These are phyloP conservation scores for Exophiala phaeomuriformis DNA, from an alignment of 2,329 filamentous ascomycete genomes.

Conservation along the genomic window DNA sequence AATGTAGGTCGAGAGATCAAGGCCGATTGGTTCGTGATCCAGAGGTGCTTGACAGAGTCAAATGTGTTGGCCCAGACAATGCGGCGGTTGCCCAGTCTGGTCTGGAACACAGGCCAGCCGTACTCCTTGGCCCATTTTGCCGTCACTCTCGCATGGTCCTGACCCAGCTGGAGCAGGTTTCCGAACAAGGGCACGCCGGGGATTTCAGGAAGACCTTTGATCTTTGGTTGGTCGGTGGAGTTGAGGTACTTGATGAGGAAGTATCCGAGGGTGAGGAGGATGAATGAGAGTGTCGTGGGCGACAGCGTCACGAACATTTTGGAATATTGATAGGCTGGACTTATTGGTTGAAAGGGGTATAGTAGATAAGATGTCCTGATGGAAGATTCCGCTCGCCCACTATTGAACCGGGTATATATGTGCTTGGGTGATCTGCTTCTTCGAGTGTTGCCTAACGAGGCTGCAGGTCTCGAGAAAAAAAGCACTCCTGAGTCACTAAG, in stretches of 20 bases:
- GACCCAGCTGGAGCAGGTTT: constrained; percentile 55
- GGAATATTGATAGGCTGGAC: not conserved
- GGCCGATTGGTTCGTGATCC: constrained; percentile 71
- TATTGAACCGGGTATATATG: no score
- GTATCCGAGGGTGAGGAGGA: constrained; percentile 34
- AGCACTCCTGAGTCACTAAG: no score
- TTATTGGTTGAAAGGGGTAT: no score
- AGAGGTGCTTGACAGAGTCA: constrained; percentile 62
- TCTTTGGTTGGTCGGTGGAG: constrained; percentile 51
- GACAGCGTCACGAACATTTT: constrained; percentile 18
- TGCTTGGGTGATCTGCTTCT: no score
- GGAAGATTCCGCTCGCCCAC: no score
- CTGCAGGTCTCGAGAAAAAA: no score
- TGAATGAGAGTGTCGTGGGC: constrained; percentile 27
- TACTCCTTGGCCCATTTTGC: constrained; percentile 54
- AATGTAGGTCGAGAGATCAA: constrained; percentile 70
- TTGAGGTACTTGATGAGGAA: constrained; percentile 39
- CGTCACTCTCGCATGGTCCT: constrained; percentile 49
- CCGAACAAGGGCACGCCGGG: constrained; percentile 58
- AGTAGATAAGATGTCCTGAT: no score
- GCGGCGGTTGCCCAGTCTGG: constrained; percentile 40
- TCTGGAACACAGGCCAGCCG: constrained; percentile 55
- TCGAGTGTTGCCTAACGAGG: no score
- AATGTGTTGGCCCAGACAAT: constrained; percentile 75
- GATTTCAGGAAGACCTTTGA: constrained; percentile 55